phyloP scores from a whole-genome alignment of 148 eudicot species.

The Bassia scoparia region DNA sequence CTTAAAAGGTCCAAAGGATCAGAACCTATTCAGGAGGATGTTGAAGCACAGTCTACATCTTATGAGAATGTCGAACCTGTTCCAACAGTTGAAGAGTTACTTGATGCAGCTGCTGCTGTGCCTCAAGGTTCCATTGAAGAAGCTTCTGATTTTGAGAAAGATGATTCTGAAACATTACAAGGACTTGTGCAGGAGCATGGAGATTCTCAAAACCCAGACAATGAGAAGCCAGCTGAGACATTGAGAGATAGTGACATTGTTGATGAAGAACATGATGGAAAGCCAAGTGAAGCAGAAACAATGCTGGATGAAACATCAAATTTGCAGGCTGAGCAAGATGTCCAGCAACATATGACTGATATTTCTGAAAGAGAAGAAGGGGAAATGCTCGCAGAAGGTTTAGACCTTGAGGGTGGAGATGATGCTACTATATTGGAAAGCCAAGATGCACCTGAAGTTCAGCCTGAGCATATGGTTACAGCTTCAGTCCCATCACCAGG shows the following conservation, averaged over 20 bases:
- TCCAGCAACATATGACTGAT: conserved; percentile 36
- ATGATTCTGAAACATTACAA: conserved; percentile 37
- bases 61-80: conserved; percentile 38
- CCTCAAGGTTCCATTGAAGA: conserved; percentile 46
- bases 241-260: conserved; percentile 37
- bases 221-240: conserved; percentile 31
- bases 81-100: conserved; percentile 38
- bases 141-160: conserved; percentile 39
- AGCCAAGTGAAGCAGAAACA: conserved; percentile 37
- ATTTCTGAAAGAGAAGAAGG: conserved; percentile 74
- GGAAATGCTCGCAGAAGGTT: conserved; percentile 49
- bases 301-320: conserved; percentile 37
- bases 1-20: conserved; percentile 56
- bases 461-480: conserved; percentile 29
- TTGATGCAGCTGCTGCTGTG: conserved; percentile 39
- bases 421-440: conserved; percentile 30
- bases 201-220: conserved; percentile 22
- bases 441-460: conserved; percentile 41
- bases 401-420: conserved; percentile 46
- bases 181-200: conserved; percentile 43
- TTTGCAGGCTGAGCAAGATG: conserved; percentile 42
- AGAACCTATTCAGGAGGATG: conserved; percentile 46
- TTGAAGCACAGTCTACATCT: conserved; percentile 33
- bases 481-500: conserved; percentile 40
- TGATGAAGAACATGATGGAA: conserved; percentile 41